Conservation (phyloP, 1,284 basidiomycete genomes). For the Stygiomarasmius scandens region DNA sequence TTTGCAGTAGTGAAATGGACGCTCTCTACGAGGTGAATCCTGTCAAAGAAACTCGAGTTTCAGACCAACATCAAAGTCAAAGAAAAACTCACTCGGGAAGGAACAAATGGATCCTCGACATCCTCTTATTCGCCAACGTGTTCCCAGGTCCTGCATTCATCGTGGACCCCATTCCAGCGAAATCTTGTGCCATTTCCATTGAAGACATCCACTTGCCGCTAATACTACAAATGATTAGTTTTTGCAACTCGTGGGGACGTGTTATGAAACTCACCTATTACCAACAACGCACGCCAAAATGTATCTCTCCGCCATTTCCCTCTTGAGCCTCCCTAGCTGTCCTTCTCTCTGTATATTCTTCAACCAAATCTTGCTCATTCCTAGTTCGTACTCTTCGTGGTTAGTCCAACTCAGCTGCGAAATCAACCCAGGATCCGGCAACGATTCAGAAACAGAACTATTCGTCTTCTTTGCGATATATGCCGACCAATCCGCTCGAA, state of each 20-base stretch:
- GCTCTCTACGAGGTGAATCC: slow-evolving; percentile 77
- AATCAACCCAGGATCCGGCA: slow-evolving; percentile 32
- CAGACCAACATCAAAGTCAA: slow-evolving; percentile 1
- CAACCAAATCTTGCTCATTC: slow-evolving; percentile 68
- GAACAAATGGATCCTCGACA: slow-evolving; percentile 52
- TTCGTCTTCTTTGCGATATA: slow-evolving; percentile 44
- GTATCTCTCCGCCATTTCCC: slow-evolving; percentile 58
- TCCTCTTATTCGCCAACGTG: slow-evolving; percentile 17
- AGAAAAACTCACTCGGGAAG: slow-evolving; percentile 54
- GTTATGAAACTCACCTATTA: slow-evolving; percentile 60
- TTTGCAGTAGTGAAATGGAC: slow-evolving; percentile 56
- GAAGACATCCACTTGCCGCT: slow-evolving; percentile 69
- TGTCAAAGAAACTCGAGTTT: slow-evolving; percentile 27
- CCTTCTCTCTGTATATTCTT: slow-evolving; percentile 47
- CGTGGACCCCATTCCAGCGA: slow-evolving; percentile 47
- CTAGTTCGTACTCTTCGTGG: slow-evolving; percentile 67
- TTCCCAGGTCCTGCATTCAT: background rate
- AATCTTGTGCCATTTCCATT: slow-evolving; percentile 65
- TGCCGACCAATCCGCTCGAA: slow-evolving; percentile 66
- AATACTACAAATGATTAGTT: slow-evolving; percentile 43
- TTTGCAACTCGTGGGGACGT: no score
- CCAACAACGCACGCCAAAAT: slow-evolving; percentile 65
- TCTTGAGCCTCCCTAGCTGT: slow-evolving; percentile 43
- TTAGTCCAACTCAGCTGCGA: slow-evolving; percentile 50
- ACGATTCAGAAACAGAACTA: slow-evolving; percentile 9